These are phyloP conservation scores for Trichocladium antarcticum DNA, from an alignment of 495 filamentous ascomycete species.

Conservation along the genomic window DNA sequence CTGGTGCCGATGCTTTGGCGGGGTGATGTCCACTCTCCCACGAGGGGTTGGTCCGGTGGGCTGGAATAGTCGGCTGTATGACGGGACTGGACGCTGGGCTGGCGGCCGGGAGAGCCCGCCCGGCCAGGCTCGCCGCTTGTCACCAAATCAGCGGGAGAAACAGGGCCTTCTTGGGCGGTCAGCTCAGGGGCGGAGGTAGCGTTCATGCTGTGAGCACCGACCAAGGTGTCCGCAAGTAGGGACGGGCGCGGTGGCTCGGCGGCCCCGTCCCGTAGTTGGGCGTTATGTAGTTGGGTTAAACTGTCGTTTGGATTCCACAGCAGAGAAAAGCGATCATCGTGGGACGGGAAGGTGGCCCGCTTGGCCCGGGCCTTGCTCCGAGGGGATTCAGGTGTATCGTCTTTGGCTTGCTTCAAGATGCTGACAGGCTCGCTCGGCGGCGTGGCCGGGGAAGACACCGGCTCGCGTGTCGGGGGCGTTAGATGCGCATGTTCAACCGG, in stretches of 20 bases:
- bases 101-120: not conserved
- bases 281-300: not conserved
- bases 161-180: constrained; percentile 7
- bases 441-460: not conserved
- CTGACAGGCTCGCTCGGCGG: not conserved
- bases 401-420: not conserved
- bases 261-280: not conserved
- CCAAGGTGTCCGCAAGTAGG: constrained; percentile 1
- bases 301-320: not conserved
- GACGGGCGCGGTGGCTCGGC: not conserved
- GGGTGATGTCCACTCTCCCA: too few species aligned
- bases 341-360: not conserved
- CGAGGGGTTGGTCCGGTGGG: constrained; percentile 1
- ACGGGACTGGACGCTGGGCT: too few species aligned
- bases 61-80: not conserved
- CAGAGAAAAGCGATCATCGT: not conserved
- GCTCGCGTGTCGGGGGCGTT: not conserved
- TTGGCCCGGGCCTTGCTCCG: not conserved
- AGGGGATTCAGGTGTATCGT: not conserved
- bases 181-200: constrained; percentile 8
- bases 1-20: constrained; percentile 2
- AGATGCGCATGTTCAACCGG: constrained; percentile 28
- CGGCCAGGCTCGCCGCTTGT: too few species aligned
- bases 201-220: constrained; percentile 7
- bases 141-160: not conserved